Conservation (phyloP, 208 protist species). For the Leishmania aethiopica region DNA sequence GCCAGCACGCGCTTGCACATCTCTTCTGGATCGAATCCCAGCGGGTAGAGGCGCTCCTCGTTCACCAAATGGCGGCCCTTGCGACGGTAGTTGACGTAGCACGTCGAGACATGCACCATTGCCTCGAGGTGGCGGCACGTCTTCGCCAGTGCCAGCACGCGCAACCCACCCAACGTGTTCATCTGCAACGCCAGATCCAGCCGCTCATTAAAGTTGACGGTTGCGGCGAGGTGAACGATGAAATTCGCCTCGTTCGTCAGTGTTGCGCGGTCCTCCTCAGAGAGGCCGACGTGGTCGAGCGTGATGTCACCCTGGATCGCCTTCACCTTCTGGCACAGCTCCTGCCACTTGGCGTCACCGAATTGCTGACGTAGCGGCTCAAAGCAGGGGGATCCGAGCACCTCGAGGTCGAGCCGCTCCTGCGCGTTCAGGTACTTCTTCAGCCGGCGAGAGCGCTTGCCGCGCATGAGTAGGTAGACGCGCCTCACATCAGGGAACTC, state of each 20-base stretch:
- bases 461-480: slow-evolving; percentile 81
- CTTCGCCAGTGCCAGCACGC: slow-evolving; percentile 77
- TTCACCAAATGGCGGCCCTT: slow-evolving; percentile 41
- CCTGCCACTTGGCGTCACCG: slow-evolving; percentile 63
- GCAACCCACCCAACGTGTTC: slow-evolving; percentile 83
- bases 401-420: slow-evolving; percentile 79
- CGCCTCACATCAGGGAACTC: slow-evolving; percentile 70
- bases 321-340: slow-evolving; percentile 51
- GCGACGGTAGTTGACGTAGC: slow-evolving; percentile 86
- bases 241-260: slow-evolving; percentile 59
- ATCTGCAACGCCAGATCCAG: slow-evolving; percentile 78
- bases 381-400: slow-evolving; percentile 77
- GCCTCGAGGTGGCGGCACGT: slow-evolving; percentile 67
- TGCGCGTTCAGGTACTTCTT: slow-evolving; percentile 65
- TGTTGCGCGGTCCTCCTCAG: slow-evolving; percentile 45
- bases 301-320: slow-evolving; percentile 78
- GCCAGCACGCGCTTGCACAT: slow-evolving; percentile 80
- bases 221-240: slow-evolving; percentile 88
- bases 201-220: slow-evolving; percentile 86
- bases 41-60: slow-evolving; percentile 78
- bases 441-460: slow-evolving; percentile 70
- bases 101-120: slow-evolving; percentile 89
- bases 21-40: slow-evolving; percentile 76
- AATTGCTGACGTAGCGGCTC: slow-evolving; percentile 58
- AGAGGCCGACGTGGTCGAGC: slow-evolving; percentile 67